Evolutionary conservation across 441 rosid genomes (phyloP), one percentile per base, ranked within the genome.

Genomic region (California macrophylla): DNA sequence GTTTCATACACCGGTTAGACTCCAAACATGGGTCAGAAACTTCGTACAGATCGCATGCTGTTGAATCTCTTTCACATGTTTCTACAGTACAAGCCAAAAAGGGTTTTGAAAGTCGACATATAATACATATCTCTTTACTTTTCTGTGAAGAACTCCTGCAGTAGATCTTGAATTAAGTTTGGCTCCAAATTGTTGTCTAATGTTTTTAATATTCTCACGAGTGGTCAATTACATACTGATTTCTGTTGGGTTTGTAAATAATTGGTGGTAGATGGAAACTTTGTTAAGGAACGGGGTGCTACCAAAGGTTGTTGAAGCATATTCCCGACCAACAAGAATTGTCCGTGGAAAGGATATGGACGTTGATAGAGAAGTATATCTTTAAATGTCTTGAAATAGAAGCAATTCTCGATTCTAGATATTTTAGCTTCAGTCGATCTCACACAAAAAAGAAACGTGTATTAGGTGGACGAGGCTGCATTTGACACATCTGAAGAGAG

Each of bases 241-340:
- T 66, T 30, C 60, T 72, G 9, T 21, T 74, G 32, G 32, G 28
- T 62, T 16, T 26, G 20, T 47, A 58, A 62, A 71, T 54, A 73
- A 54, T 71, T 79, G 67, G 47, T 68, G 77, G 77, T 83, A 94
- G 98, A 87, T 87, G 96, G 92, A 89, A 71, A 73, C 83, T 56
- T 75, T 91, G 78, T 88, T 82, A 23, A 85, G 76, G 79, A 88
- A 92, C 13, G 69, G 82, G 66, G 82, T 81, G 23, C 89, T 89
- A 71, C 87, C 85, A 0, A 91, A 83, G 85, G 86, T 91, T 66
- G 89, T 94, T 76, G 96, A 91, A 82, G 95, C 93, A 54, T 94
- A 94, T 81, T 90, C 98, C 68, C 96, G 97, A 75, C 98, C 98
- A 67, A 90, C 98, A 52, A 91, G 97, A 74, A 94, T 94, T 65